Conservation (phyloP, 208 protist genomes). For the Borovskyia barvae region DNA sequence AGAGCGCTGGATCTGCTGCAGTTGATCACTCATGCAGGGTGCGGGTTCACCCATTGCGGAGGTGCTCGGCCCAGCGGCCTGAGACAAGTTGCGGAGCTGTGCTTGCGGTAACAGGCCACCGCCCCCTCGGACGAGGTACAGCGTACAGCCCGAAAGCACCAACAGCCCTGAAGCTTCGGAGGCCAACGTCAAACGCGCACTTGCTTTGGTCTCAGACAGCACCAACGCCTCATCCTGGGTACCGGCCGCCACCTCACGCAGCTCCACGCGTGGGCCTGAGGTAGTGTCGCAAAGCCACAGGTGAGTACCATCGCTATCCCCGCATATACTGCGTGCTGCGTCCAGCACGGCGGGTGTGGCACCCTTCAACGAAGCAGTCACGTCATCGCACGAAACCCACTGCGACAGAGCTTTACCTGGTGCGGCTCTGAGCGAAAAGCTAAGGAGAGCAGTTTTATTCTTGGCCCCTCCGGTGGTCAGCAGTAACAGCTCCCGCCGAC, state of each 20-base stretch:
- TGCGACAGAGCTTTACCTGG: not conserved
- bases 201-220: conserved; percentile 25
- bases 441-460: not conserved
- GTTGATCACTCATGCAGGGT: too few relatives aligned
- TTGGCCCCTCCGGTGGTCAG: conserved; percentile 3
- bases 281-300: conserved; percentile 40
- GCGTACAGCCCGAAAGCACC: conserved; percentile 30
- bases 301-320: conserved; percentile 21
- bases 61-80: too few relatives aligned
- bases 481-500: conserved; percentile 27
- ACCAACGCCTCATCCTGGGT: conserved; percentile 9
- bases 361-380: conserved; percentile 12
- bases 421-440: conserved; percentile 18
- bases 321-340: conserved; percentile 17
- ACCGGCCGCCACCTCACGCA: conserved; percentile 22
- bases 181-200: conserved; percentile 19
- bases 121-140: conserved; percentile 20
- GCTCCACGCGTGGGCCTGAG: conserved; percentile 21
- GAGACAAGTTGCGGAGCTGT: too few relatives aligned
- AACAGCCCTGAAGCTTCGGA: conserved; percentile 13
- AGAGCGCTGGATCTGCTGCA: too few relatives aligned
- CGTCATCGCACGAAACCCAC: conserved; percentile 1
- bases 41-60: too few relatives aligned
- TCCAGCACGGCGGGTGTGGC: conserved; percentile 10
- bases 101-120: too few relatives aligned